These are phyloP conservation scores for Taphrina deformans DNA, from an alignment of 1,139 yeast genomes.

Conservation along the genomic window DNA sequence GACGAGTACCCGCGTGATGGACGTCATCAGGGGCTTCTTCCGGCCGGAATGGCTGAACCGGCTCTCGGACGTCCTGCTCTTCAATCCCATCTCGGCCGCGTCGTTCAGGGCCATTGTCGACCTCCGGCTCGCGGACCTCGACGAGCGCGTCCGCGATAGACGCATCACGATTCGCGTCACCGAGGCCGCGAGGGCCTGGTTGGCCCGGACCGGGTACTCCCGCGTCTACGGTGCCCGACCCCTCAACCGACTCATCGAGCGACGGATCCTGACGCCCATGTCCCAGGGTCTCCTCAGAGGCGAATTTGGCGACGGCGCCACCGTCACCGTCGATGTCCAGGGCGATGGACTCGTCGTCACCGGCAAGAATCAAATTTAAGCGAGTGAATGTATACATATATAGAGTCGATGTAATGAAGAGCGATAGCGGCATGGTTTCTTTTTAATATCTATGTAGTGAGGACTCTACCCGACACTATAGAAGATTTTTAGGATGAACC, in stretches of 20 bases:
- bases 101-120: constrained; percentile 79
- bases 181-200: constrained; percentile 64
- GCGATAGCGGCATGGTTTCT: background rate
- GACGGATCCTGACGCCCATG: constrained; percentile 77
- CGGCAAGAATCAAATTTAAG: constrained; percentile 4
- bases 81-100: constrained; percentile 76
- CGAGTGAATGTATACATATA: too few species aligned
- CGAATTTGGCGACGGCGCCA: constrained; percentile 67
- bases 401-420: background rate
- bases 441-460: background rate
- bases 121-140: constrained; percentile 75
- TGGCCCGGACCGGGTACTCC: constrained; percentile 84
- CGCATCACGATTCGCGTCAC: constrained; percentile 66
- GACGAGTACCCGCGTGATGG: constrained; percentile 60
- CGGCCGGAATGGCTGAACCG: constrained; percentile 96
- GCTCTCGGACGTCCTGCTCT: constrained; percentile 83
- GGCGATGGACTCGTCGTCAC: constrained; percentile 49
- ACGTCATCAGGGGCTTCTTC: constrained; percentile 66
- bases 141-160: constrained; percentile 73
- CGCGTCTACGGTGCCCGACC: constrained; percentile 95
- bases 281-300: constrained; percentile 79
- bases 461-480: background rate
- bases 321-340: constrained; percentile 49
- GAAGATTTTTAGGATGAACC: background rate
- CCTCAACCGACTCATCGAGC: constrained; percentile 82